phyloP scores from a whole-genome alignment of 2,329 filamentous ascomycete species.

The Penicillium italicum region DNA sequence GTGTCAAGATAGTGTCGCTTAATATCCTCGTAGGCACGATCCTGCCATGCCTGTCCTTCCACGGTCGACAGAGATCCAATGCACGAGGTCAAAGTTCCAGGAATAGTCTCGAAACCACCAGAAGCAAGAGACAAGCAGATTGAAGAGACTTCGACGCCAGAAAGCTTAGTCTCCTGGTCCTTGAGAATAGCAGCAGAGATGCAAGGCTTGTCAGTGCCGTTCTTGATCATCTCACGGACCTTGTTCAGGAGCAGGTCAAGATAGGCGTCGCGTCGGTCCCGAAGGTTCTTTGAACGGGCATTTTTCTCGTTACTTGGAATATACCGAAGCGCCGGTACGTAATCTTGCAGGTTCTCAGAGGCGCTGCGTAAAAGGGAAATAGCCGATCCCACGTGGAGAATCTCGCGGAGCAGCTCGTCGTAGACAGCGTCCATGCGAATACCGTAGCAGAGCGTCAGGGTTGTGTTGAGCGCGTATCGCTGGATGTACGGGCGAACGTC shows the following conservation, averaged over 20 bases:
- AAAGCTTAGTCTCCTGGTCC: conserved; percentile 61
- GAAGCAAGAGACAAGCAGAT: conserved; percentile 74
- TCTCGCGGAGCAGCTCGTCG: conserved; percentile 64
- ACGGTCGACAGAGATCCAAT: conserved; percentile 64
- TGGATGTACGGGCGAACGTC: conserved; percentile 67
- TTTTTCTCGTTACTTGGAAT: conserved; percentile 54
- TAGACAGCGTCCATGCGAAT: conserved; percentile 66
- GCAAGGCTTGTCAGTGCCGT: conserved; percentile 60
- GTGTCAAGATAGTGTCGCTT: conserved; percentile 59
- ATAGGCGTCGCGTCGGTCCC: conserved; percentile 62
- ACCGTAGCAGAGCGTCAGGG: conserved; percentile 70
- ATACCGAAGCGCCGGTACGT: conserved; percentile 65
- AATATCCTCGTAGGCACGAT: conserved; percentile 64
- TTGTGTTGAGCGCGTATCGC: conserved; percentile 68
- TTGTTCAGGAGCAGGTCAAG: conserved; percentile 53
- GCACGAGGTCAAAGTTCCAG: conserved; percentile 68
- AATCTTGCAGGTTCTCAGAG: conserved; percentile 74
- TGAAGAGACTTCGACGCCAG: conserved; percentile 66
- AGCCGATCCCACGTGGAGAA: conserved; percentile 66
- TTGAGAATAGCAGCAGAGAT: conserved; percentile 64
- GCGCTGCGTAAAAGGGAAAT: conserved; percentile 68
- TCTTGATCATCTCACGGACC: conserved; percentile 54
- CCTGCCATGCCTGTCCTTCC: conserved; percentile 64
- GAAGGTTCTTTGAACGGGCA: conserved; percentile 57
- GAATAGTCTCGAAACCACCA: conserved; percentile 72